Evolutionary conservation across 2,329 filamentous ascomycete species (phyloP).

Genomic region (Phaeosphaeria sp.): DNA sequence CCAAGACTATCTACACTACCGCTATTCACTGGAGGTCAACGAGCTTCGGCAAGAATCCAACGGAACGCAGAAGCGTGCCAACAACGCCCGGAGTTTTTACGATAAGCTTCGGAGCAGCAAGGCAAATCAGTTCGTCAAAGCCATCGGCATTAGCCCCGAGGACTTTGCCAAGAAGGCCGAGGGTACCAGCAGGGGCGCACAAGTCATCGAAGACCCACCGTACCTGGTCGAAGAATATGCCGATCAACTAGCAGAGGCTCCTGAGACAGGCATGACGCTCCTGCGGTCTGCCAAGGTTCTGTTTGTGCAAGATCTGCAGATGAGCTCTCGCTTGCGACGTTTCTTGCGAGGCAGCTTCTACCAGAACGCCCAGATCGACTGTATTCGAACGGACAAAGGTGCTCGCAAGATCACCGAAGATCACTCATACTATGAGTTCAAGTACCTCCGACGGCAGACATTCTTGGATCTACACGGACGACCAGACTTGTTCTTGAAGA

Average conservation of each 20-base stretch:
- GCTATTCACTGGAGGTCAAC: constrained; percentile 83
- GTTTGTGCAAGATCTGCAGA: constrained; percentile 88
- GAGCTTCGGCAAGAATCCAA: constrained; percentile 74
- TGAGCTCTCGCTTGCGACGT: constrained; percentile 88
- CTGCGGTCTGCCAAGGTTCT: constrained; percentile 82
- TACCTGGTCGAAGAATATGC: constrained; percentile 86
- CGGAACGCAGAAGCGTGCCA: constrained; percentile 77
- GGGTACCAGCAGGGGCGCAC: constrained; percentile 71
- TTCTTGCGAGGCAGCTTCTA: constrained; percentile 86
- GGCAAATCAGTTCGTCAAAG: constrained; percentile 82
- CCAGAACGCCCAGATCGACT: constrained; percentile 82
- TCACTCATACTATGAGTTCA: constrained; percentile 96
- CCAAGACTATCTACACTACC: constrained; percentile 95
- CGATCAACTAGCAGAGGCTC: constrained; percentile 65
- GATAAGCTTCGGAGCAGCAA: constrained; percentile 84
- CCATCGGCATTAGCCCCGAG: constrained; percentile 89
- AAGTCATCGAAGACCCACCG: constrained; percentile 77
- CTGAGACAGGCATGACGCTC: constrained; percentile 73
- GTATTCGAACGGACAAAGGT: constrained; percentile 90
- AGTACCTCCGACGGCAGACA: constrained; percentile 91
- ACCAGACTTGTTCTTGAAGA: constrained; percentile 91
- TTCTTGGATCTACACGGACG: constrained; percentile 80
- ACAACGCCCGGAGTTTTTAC: constrained; percentile 79
- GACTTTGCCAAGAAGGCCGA: constrained; percentile 87
- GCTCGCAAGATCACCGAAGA: constrained; percentile 92